Percentiles rank a stretch among this genome's conserved stretches.
These are phyloP conservation scores for Monilinia laxa DNA, from an alignment of 2,329 filamentous ascomycete species.

Conservation along the genomic window DNA sequence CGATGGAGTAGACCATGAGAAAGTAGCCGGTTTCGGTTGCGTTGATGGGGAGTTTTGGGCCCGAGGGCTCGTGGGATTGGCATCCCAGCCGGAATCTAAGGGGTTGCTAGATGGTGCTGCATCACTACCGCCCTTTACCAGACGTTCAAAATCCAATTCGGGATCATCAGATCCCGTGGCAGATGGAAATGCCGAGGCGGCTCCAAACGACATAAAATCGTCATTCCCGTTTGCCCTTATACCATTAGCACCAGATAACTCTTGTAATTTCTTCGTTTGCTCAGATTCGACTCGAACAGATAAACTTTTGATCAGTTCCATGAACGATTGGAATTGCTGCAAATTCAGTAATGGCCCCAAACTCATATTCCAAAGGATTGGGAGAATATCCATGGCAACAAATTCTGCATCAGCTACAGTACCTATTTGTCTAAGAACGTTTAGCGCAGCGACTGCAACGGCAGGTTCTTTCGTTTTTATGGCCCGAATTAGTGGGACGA, in stretches of 20 bases:
- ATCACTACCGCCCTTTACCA: conserved; percentile 72
- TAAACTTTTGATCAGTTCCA: conserved; percentile 80
- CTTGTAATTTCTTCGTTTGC: conserved; percentile 83
- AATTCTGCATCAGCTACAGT: conserved; percentile 58
- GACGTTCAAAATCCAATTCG: conserved; percentile 78
- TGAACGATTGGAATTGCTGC: conserved; percentile 84
- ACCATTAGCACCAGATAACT: conserved; percentile 64
- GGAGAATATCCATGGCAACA: conserved; percentile 85
- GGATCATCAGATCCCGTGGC: conserved; percentile 63
- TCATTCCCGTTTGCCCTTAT: conserved; percentile 53
- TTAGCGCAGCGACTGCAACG: conserved; percentile 91
- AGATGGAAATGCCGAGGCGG: conserved; percentile 54
- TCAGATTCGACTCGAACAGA: conserved; percentile 83
- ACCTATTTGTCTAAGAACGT: conserved; percentile 77
- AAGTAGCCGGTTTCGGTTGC: conserved; percentile 48
- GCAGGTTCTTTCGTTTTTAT: conserved; percentile 98
- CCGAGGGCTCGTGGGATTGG: conserved; percentile 40
- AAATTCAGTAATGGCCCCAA: conserved; percentile 86
- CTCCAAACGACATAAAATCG: conserved; percentile 71
- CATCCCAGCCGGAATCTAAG: conserved; percentile 54
- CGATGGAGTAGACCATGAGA: conserved; percentile 64
- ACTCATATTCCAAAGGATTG: conserved; percentile 87
- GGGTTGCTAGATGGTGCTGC: conserved; percentile 41
- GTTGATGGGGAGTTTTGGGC: conserved; percentile 42
- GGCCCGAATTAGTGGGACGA: conserved; percentile 81